These are phyloP conservation scores for Hemileccinum impolitum DNA, from an alignment of 768 basidiomycete genomes.

Conservation along the genomic window DNA sequence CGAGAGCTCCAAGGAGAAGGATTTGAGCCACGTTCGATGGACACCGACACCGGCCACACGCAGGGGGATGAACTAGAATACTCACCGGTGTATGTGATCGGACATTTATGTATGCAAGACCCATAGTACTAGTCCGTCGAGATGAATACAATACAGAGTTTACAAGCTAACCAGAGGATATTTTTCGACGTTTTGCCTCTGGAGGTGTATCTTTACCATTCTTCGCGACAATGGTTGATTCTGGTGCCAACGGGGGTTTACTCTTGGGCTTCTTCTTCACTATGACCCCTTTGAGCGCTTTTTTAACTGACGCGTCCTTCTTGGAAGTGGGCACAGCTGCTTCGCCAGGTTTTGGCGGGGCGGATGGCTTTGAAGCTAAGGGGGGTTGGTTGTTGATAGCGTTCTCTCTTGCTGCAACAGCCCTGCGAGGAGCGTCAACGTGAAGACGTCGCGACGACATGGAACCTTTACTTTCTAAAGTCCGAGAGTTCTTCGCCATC, in stretches of 20 bases:
- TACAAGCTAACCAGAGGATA: slow-evolving; percentile 33
- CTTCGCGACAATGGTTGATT: slow-evolving; percentile 17
- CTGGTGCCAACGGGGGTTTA: slow-evolving; percentile 16
- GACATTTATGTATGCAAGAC: slow-evolving; percentile 7
- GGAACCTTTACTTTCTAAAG: slow-evolving; percentile 66
- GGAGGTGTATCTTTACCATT: slow-evolving; percentile 32
- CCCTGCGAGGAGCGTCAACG: slow-evolving; percentile 36
- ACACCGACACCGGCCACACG: slow-evolving; percentile 67
- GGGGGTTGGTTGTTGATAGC: slow-evolving; percentile 43
- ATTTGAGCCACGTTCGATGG: slow-evolving; percentile 68
- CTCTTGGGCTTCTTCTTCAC: slow-evolving; percentile 71
- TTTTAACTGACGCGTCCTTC: slow-evolving; percentile 56
- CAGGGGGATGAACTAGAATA: slow-evolving; percentile 16
- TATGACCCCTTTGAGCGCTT: slow-evolving; percentile 71
- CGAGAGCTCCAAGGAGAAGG: slow-evolving; percentile 49
- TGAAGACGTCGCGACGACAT: neutral
- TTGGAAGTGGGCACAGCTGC: slow-evolving; percentile 37
- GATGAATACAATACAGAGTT: slow-evolving; percentile 10
- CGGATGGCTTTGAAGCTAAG: slow-evolving; percentile 27
- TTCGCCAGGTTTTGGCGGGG: slow-evolving; percentile 29
- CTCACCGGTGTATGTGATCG: slow-evolving; percentile 4
- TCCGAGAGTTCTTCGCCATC: slow-evolving; percentile 77
- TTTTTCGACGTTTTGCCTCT: slow-evolving; percentile 58
- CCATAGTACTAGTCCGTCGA: slow-evolving; percentile 9
- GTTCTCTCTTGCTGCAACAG: slow-evolving; percentile 67